Percentiles rank a stretch among this genome's conserved stretches.
Conservation (phyloP, 768 basidiomycete genomes). For the Tremella fuciformis region DNA sequence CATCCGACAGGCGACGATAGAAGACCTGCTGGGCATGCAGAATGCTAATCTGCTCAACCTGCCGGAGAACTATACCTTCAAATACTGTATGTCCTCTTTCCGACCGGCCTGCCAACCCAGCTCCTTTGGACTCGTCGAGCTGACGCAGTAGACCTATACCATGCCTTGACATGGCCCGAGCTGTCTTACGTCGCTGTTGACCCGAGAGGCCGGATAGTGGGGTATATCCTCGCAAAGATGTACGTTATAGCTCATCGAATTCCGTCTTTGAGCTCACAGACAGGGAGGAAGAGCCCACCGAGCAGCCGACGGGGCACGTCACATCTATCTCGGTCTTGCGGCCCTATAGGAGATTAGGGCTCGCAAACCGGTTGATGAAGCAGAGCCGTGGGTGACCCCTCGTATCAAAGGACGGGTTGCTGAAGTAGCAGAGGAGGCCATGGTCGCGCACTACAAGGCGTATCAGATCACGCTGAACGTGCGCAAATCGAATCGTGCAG, state of each 20-base stretch:
- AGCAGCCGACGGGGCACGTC: constrained; percentile 78
- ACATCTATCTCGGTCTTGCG: constrained; percentile 94
- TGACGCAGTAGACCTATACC: constrained; percentile 70
- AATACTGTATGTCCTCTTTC: constrained; percentile 57
- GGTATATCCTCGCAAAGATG: constrained; percentile 96
- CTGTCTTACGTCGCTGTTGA: constrained; percentile 92
- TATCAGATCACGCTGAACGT: constrained; percentile 84
- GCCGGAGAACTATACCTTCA: constrained; percentile 79
- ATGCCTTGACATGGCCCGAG: constrained; percentile 86
- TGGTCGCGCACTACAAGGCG: constrained; percentile 82
- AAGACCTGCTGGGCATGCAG: constrained; percentile 89
- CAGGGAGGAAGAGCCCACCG: constrained; percentile 61
- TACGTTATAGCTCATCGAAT: constrained; percentile 53
- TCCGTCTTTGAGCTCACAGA: constrained; percentile 3
- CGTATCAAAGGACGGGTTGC: neutral
- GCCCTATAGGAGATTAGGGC: constrained; percentile 81
- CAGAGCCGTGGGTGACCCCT: constrained; percentile 68
- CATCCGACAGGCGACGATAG: constrained; percentile 60
- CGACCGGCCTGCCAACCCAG: neutral
- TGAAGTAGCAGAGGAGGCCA: constrained; percentile 70
- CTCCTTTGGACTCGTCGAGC: neutral
- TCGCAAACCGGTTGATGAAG: constrained; percentile 91
- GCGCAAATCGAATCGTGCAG: constrained; percentile 89
- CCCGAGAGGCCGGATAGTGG: constrained; percentile 80
- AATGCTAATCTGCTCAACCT: constrained; percentile 88